Evolutionary conservation across 2,329 filamentous ascomycete species (phyloP), one percentile per base, ranked within the genome.

Genomic region (Fusarium tricinctum): DNA sequence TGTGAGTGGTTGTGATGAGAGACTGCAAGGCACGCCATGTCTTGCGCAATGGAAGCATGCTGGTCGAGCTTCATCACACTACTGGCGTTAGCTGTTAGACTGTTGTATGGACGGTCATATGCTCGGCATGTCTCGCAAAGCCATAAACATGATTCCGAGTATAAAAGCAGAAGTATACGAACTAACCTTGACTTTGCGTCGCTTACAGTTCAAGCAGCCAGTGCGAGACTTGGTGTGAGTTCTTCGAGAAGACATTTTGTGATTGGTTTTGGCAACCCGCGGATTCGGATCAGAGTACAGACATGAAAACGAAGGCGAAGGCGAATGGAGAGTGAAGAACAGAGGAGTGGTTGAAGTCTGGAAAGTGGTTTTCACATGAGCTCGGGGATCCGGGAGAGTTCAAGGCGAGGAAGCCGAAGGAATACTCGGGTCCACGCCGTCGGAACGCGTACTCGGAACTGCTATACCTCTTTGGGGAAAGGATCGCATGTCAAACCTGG

Each of bases 221-320:
- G 67, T 77, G 13, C 76, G 73, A 56, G 76, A 77, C 60, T 78
- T 78, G 45, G 74, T 82, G 8, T 78, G 76, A 28, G 74, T 70
- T 28, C 75, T 71, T 46, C 75, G 69, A 30, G 70, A 61, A 33
- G 72, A 52, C 73, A 74, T 74, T 57, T 43, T 48, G 28, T 42
- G 49, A 53, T 61, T 51, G 48, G 43, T 12, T 14, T 54, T 47
- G 19, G 5, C 12, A 58, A 58, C 48, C 70, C 72, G 72, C 72
- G 72, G 66, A 30, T 71, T 73, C 68, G 71, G 38, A 45, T 32
- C 17, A 58, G 15, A 23, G 33, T 32, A 23, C 10, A 44, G 23
- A 46, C 19, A 33, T 14, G 19, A 57, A 70, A 32, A 48, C 44
- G 42, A 56, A 40, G 58, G 23, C 23, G 23, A 23, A 23, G 23